Base-by-base conservation (phyloP, 176 grass and related monocot genomes). In the Elymus sibiricus region DNA sequence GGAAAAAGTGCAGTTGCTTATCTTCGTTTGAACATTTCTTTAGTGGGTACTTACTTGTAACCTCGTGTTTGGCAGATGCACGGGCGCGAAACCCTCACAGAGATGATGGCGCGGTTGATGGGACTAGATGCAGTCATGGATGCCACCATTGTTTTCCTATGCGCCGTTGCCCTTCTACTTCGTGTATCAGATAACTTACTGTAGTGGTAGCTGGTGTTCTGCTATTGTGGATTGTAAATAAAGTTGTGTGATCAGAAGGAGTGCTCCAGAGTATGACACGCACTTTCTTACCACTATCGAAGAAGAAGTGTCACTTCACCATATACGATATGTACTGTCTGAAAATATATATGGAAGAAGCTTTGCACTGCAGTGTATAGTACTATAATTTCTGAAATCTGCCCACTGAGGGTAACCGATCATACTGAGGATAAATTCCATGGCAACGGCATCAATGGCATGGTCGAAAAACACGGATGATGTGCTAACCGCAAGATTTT, bases 91-190 rank as follows among this genome's bases (percentile, higher is more conserved):
- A 86, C 76, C 70, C 35, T 82, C n/a, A 1, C 11, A 27, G 69
- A 87, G 39, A 44, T 86, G 55, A 47, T 64, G 7, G 64, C 69
- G 19, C 37, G n/a, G 15, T 64, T 90, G 27, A 66, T 82, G 86
- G 22, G 39, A 31, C 80, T 86, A 38, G 88, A 90, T 70, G 65
- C 60, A 49, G 39, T 83, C 73, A 85, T 90, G 46, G 92, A 93
- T 86, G 65, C 64, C 8, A 37, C 76, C 47, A 83, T 83, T 74
- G 62, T 93, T 66, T 86, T 72, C 28, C 86, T 93, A 22, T 93
- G 92, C 25, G 31, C 86, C 1, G 12, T 74, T 10, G 65, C 89
- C 62, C 85, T 90, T n/a, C 58, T 87, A n/a, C 71, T 87, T 56
- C 81, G 91, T 19, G 46, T 83, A 34, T 83, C 74, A 73, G 84